Conservation (phyloP, 2,329 filamentous ascomycete species). For the Fusarium austroafricanum region DNA sequence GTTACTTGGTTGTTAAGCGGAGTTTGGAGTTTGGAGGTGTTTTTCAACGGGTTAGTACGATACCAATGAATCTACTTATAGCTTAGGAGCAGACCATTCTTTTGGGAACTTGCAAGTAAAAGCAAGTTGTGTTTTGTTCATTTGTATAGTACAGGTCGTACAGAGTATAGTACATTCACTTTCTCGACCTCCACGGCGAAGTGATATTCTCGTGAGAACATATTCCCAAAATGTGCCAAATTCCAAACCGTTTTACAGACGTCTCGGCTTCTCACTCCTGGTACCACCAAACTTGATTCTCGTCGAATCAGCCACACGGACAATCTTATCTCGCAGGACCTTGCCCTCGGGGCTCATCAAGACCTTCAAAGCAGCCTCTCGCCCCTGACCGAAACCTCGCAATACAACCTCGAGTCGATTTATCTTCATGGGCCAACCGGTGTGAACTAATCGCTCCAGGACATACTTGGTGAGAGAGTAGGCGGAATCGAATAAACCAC, state of each 20-base stretch:
- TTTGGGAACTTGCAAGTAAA: conserved; percentile 29
- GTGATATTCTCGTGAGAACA: conserved; percentile 22
- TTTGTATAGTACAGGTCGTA: conserved; percentile 52
- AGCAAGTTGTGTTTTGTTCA: conserved; percentile 35
- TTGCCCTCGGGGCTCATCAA: conserved; percentile 87
- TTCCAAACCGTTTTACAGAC: conserved; percentile 64
- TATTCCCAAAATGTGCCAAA: conserved; percentile 21
- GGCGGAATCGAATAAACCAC: conserved; percentile 88
- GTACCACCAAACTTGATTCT: conserved; percentile 96
- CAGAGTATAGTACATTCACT: conserved; percentile 52
- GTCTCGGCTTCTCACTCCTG: conserved; percentile 84
- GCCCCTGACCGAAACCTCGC: conserved; percentile 85
- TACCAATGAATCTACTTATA: conserved; percentile 41
- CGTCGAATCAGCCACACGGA: conserved; percentile 85
- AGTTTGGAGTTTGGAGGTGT: conserved; percentile 41
- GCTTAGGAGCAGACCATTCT: conserved; percentile 37
- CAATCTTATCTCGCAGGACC: conserved; percentile 77
- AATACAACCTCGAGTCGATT: conserved; percentile 81
- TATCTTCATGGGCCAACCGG: conserved; percentile 81
- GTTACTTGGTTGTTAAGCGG: conserved; percentile 18
- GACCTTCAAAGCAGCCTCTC: conserved; percentile 91
- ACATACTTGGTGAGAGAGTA: conserved; percentile 90
- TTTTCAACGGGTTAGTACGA: conserved; percentile 40
- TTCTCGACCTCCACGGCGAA: conserved; percentile 25
- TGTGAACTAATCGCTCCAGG: conserved; percentile 85